A percentile compares a stretch with the other conserved stretches of the same genome.
phyloP scores from a whole-genome alignment of 2,329 filamentous ascomycete species.

The Pseudogymnoascus sp. region DNA sequence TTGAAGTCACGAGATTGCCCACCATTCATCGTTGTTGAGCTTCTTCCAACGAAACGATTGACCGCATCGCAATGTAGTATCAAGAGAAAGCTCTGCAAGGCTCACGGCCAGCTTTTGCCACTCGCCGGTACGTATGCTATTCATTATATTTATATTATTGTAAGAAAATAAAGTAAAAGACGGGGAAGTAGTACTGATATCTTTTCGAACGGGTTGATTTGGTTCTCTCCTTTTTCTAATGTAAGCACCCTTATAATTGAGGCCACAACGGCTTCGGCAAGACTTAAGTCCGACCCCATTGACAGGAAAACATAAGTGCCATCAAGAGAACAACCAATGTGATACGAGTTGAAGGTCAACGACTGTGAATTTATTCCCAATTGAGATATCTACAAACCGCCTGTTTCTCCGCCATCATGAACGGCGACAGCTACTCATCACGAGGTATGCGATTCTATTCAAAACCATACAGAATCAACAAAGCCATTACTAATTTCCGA shows the following conservation, averaged over 20 bases:
- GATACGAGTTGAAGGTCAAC: not conserved
- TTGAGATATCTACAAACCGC: not conserved
- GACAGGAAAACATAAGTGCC: conserved; percentile 8
- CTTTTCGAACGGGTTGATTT: not conserved
- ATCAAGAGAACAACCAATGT: conserved; percentile 6
- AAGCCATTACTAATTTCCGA: conserved; percentile 29
- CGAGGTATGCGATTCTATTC: conserved; percentile 48
- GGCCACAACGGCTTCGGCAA: not conserved
- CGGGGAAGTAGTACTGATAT: not conserved
- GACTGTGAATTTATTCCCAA: not conserved
- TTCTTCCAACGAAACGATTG: conserved; percentile 96
- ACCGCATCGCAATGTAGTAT: conserved; percentile 87
- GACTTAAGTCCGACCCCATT: conserved; percentile 7
- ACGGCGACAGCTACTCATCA: conserved; percentile 75
- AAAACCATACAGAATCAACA: conserved; percentile 21
- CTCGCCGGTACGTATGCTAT: conserved; percentile 47
- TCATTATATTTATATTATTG: conserved; percentile 16
- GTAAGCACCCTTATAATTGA: not conserved
- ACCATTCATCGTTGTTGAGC: conserved; percentile 77
- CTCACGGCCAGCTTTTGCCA: conserved; percentile 84
- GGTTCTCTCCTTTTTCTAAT: not conserved
- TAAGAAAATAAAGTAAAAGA: not conserved
- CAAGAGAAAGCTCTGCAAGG: conserved; percentile 81
- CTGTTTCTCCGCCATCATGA: conserved; percentile 48
- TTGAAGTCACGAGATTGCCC: conserved; percentile 13